A percentile compares a stretch with the other conserved stretches of the same genome.
Evolutionary conservation across 345 rosid species (phyloP).

Genomic region (Eucalyptus erythrocorys): DNA sequence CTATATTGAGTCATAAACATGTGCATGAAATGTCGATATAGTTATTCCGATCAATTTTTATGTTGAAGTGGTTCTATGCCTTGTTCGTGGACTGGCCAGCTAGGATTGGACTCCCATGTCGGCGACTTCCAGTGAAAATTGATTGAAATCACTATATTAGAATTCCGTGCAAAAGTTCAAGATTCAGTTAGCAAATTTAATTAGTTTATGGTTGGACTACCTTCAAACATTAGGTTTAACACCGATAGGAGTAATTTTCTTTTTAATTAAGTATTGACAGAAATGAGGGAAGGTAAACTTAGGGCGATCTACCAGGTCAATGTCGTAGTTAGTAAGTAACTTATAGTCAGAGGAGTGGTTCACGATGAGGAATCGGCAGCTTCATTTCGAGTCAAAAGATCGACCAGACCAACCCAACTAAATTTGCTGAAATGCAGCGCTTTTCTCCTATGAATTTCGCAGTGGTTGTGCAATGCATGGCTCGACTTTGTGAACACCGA

Average conservation of each 20-base stretch:
- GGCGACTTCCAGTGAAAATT: fast-evolving
- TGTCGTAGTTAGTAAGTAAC: not conserved
- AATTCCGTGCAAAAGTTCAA: fast-evolving
- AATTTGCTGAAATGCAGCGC: not conserved
- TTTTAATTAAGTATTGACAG: not conserved
- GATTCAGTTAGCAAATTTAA: not conserved
- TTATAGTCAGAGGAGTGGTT: not conserved
- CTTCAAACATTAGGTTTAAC: not conserved
- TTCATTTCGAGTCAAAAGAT: not conserved
- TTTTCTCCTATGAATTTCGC: not conserved
- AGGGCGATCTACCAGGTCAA: not conserved
- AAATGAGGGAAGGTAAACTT: not conserved
- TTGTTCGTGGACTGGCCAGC: fast-evolving
- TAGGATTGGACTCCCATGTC: fast-evolving
- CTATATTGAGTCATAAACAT: not conserved
- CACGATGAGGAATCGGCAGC: not conserved
- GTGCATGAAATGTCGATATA: not conserved
- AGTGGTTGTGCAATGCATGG: not conserved
- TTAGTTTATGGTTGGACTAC: not conserved
- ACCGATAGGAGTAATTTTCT: not conserved
- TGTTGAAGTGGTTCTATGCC: fast-evolving
- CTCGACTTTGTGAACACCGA: not conserved
- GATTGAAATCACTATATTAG: not conserved
- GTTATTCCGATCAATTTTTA: fast-evolving
- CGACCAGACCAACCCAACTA: not conserved